A percentile compares a stretch with the other conserved stretches of the same genome.
phyloP scores from a whole-genome alignment of 2,329 filamentous ascomycete genomes.

The Fusarium veterinarium region DNA sequence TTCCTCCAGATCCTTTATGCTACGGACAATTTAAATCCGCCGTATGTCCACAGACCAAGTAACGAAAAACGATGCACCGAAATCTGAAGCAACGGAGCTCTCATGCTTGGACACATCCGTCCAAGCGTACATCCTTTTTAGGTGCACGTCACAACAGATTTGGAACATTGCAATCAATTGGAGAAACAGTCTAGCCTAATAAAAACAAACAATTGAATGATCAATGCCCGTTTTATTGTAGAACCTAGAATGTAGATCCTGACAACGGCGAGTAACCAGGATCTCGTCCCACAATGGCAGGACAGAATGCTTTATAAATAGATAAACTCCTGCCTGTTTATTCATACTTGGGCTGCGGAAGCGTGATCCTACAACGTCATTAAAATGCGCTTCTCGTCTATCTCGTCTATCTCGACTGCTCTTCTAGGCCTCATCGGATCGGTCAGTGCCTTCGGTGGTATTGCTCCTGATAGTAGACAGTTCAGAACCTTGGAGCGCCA shows the following conservation, averaged over 20 bases:
- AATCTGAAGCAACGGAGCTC: slow-evolving; percentile 25
- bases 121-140: slow-evolving; percentile 17
- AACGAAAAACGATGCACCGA: slow-evolving; percentile 16
- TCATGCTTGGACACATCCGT: slow-evolving; percentile 5
- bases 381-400: slow-evolving; percentile 36
- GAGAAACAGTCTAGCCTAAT: slow-evolving; percentile 16
- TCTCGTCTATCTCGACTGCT: slow-evolving; percentile 26
- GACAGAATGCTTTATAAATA: slow-evolving; percentile 17
- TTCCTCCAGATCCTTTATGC: background rate
- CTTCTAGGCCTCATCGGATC: slow-evolving; percentile 32
- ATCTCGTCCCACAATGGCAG: slow-evolving; percentile 27
- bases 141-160: background rate
- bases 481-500: slow-evolving; percentile 31
- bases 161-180: slow-evolving; percentile 20
- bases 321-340: background rate
- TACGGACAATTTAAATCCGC: background rate
- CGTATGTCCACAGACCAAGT: background rate
- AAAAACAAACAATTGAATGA: background rate
- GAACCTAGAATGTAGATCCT: slow-evolving; percentile 7
- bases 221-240: slow-evolving; percentile 20
- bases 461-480: slow-evolving; percentile 29
- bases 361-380: background rate
- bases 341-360: background rate
- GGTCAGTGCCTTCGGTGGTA: slow-evolving; percentile 31
- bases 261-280: slow-evolving; percentile 27